Conservation (phyloP, 73 alveolate species). For the Paramecium biaurelia region DNA sequence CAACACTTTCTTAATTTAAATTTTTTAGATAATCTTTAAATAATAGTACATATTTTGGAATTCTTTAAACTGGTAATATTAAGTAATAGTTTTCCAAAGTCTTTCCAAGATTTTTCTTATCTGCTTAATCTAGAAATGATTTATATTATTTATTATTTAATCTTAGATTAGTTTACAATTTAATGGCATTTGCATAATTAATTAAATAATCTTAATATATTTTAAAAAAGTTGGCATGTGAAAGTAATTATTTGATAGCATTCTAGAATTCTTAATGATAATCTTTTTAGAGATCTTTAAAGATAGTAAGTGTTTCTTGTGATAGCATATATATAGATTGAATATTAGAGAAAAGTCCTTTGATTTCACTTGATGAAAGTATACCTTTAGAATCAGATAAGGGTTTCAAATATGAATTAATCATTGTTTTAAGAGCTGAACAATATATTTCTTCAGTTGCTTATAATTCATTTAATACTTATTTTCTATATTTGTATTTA, state of each 20-base stretch:
- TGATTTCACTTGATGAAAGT: not conserved
- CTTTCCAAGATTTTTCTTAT: not conserved
- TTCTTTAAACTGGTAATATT: constrained; percentile 30
- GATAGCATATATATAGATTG: not conserved
- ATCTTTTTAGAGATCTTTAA: not conserved
- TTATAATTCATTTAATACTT: not conserved
- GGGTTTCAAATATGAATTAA: not conserved
- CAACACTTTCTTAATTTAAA: not conserved
- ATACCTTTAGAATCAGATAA: not conserved
- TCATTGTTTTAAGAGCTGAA: not conserved
- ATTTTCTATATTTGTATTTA: not conserved
- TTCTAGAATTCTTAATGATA: not conserved
- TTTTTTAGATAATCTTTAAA: constrained; percentile 9
- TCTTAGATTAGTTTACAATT: not conserved
- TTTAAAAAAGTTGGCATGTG: not conserved
- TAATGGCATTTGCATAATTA: not conserved
- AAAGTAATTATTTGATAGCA: not conserved
- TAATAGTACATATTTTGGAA: constrained; percentile 7
- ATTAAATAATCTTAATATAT: not conserved
- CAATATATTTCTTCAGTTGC: not conserved
- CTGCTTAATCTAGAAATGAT: not conserved
- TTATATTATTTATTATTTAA: not conserved
- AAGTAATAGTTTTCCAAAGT: not conserved
- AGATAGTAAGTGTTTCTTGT: not conserved
- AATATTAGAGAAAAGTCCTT: constrained; percentile 31